Conservation (phyloP, 495 filamentous ascomycete species). For the Achaetomiella virescens region DNA sequence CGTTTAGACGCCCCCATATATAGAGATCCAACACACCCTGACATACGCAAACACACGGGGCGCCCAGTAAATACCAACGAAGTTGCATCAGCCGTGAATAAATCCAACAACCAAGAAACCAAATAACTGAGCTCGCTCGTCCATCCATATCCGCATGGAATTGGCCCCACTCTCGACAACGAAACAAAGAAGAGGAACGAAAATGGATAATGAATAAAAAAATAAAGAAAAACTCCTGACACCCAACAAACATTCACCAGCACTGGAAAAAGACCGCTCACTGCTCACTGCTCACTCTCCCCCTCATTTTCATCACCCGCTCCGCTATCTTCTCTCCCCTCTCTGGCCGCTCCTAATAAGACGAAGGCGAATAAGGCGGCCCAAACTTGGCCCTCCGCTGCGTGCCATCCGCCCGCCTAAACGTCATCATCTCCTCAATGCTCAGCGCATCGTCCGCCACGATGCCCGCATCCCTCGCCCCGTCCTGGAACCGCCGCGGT, state of each 20-base stretch:
- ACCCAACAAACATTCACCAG: background rate
- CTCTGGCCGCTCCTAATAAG: too few relatives aligned
- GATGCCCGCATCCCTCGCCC: conserved; percentile 20
- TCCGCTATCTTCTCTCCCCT: too few relatives aligned
- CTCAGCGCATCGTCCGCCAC: conserved; percentile 10
- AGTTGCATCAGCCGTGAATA: too few relatives aligned
- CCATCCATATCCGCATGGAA: background rate
- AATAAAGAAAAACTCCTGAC: conserved; percentile 2
- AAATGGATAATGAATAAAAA: background rate
- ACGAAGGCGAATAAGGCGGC: too few relatives aligned
- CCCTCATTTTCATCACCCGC: too few relatives aligned
- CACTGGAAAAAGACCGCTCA: too few relatives aligned
- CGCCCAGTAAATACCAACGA: too few relatives aligned
- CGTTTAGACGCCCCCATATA: too few relatives aligned
- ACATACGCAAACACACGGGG: too few relatives aligned
- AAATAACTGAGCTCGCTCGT: background rate
- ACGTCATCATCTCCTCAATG: conserved; percentile 3
- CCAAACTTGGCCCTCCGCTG: background rate
- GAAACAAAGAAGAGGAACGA: background rate
- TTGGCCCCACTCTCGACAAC: background rate
- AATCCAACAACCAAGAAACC: too few relatives aligned
- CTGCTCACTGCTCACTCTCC: too few relatives aligned
- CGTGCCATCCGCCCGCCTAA: conserved; percentile 21
- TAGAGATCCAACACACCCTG: too few relatives aligned
- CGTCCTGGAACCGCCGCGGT: conserved; percentile 20